phyloP scores from a whole-genome alignment of 805 yeast species.

The Candida pini region DNA sequence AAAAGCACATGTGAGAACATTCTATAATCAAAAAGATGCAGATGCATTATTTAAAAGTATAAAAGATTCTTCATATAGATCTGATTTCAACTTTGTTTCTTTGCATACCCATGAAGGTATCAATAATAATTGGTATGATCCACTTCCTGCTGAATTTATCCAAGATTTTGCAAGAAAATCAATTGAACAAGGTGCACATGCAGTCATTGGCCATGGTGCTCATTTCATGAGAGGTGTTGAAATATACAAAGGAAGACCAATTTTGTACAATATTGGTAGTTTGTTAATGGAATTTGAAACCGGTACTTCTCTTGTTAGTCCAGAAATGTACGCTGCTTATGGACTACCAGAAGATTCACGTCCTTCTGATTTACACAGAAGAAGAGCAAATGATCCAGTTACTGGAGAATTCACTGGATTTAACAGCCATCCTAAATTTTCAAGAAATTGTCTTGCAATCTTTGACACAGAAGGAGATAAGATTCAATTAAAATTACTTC shows the following conservation, averaged over 20 bases:
- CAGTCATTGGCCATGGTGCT: slow-evolving; percentile 26
- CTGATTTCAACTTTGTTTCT: slow-evolving; percentile 22
- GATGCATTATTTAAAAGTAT: slow-evolving; percentile 17
- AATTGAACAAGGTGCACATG: slow-evolving; percentile 25
- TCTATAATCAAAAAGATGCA: slow-evolving; percentile 19
- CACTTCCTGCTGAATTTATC: slow-evolving; percentile 23
- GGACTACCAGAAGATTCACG: slow-evolving; percentile 19
- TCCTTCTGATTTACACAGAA: slow-evolving; percentile 24
- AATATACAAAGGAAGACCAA: slow-evolving; percentile 23
- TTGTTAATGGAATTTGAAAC: slow-evolving; percentile 25
- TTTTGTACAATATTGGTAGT: slow-evolving; percentile 24
- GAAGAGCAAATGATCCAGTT: slow-evolving; percentile 20
- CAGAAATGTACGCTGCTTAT: slow-evolving; percentile 23
- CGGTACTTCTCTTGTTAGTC: slow-evolving; percentile 21
- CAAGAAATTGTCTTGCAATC: slow-evolving; percentile 22
- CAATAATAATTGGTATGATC: slow-evolving; percentile 28
- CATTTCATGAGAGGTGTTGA: slow-evolving; percentile 28
- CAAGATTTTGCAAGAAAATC: slow-evolving; percentile 21
- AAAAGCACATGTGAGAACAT: slow-evolving; percentile 21
- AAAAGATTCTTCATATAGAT: slow-evolving; percentile 21
- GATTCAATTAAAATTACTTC: slow-evolving; percentile 17
- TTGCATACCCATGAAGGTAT: slow-evolving; percentile 27
- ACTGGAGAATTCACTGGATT: slow-evolving; percentile 23
- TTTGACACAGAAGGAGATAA: slow-evolving; percentile 18
- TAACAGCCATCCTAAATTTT: slow-evolving; percentile 21